Evolutionary conservation across 768 basidiomycete genomes (phyloP).

Genomic region (Termitomyces sp.): DNA sequence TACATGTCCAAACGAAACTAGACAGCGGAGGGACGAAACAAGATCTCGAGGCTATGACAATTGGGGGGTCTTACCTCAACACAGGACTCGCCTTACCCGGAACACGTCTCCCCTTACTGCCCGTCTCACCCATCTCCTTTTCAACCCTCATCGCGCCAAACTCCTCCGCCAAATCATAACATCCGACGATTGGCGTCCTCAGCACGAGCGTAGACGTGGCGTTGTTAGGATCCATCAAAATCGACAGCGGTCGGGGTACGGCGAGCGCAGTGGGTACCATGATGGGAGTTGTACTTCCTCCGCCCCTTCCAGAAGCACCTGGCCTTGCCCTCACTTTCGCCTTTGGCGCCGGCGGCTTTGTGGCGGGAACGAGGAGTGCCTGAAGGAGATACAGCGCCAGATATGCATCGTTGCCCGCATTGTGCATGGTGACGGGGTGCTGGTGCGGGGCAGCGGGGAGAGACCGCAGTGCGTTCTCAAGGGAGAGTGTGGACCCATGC

Average conservation of each 20-base stretch:
- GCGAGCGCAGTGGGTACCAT: background rate
- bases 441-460: background rate
- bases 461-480: slow-evolving; percentile 52
- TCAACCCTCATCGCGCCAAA: slow-evolving; percentile 33
- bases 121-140: background rate
- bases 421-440: slow-evolving; percentile 43
- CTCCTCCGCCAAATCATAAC: slow-evolving; percentile 34
- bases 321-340: background rate
- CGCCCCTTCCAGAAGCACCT: background rate
- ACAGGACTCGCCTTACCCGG: background rate
- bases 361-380: slow-evolving; percentile 53
- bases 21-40: background rate
- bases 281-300: background rate
- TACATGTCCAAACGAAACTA: background rate
- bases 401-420: slow-evolving; percentile 80
- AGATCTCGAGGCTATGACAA: background rate
- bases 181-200: background rate
- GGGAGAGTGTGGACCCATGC: slow-evolving; percentile 52
- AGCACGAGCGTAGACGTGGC: background rate
- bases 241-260: background rate
- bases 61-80: background rate
- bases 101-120: background rate
- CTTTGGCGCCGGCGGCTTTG: background rate
- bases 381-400: slow-evolving; percentile 66
- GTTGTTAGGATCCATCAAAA: background rate